Conservation (phyloP, 768 basidiomycete genomes). For the Clathrus columnatus region DNA sequence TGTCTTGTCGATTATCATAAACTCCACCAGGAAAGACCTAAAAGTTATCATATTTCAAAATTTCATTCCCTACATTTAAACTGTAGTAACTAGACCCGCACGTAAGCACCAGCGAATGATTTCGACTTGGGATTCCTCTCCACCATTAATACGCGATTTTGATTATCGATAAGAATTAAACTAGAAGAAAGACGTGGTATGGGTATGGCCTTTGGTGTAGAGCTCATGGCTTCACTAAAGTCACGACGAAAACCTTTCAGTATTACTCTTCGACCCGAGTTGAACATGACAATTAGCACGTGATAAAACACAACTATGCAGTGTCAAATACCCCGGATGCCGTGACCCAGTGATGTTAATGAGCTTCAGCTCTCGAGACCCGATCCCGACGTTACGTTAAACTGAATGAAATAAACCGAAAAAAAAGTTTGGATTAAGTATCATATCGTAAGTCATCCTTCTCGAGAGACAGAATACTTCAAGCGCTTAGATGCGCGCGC, state of each 20-base stretch:
- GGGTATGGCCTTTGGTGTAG: neutral
- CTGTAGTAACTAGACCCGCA: slow-evolving; percentile 25
- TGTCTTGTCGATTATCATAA: slow-evolving; percentile 51
- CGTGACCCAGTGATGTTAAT: too few relatives aligned
- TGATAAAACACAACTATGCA: too few relatives aligned
- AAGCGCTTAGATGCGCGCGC: too few relatives aligned
- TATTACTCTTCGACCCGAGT: too few relatives aligned
- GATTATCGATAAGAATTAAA: slow-evolving; percentile 52
- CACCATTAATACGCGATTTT: slow-evolving; percentile 62
- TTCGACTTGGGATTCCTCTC: slow-evolving; percentile 58
- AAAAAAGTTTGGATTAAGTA: too few relatives aligned
- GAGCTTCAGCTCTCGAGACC: too few relatives aligned
- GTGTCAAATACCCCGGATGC: neutral
- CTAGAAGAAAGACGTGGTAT: slow-evolving; percentile 58
- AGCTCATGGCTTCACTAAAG: neutral
- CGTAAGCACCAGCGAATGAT: slow-evolving; percentile 60
- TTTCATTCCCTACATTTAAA: neutral
- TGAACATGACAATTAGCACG: too few relatives aligned
- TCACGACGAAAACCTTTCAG: too few relatives aligned
- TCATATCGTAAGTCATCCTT: too few relatives aligned
- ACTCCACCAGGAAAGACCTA: slow-evolving; percentile 78
- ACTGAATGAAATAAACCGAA: too few relatives aligned
- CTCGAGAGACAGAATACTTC: too few relatives aligned
- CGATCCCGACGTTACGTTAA: too few relatives aligned
- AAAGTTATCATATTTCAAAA: neutral